phyloP scores from a whole-genome alignment of 768 basidiomycete species.

The Cystofilobasidium capitatum region DNA sequence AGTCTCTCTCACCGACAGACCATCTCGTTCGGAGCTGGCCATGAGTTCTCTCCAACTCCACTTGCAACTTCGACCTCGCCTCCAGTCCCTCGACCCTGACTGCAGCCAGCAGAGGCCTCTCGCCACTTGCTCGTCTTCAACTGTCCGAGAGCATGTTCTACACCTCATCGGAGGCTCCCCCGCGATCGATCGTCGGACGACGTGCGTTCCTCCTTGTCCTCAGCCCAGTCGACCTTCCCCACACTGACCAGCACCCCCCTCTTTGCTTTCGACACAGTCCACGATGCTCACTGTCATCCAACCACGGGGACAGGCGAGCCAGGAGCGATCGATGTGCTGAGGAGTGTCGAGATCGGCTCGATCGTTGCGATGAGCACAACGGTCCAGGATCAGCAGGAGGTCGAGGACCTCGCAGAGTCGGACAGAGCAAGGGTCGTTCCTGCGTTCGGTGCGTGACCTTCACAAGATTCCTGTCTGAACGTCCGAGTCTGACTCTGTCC shows the following conservation, averaged over 20 bases:
- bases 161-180: not conserved
- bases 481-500: not conserved
- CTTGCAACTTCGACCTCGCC: too few relatives aligned
- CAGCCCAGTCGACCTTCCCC: not conserved
- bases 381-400: slow-evolving; percentile 5
- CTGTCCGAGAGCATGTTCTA: too few relatives aligned
- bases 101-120: too few relatives aligned
- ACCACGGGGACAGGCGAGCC: not conserved
- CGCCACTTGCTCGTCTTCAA: too few relatives aligned
- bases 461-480: not conserved
- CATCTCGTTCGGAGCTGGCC: too few relatives aligned
- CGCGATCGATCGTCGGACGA: not conserved
- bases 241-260: not conserved
- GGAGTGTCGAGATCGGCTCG: not conserved
- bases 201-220: not conserved
- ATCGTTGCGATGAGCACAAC: not conserved
- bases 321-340: not conserved
- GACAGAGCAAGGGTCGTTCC: not conserved
- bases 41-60: too few relatives aligned
- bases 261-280: not conserved
- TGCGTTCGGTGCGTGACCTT: slow-evolving; percentile 8
- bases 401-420: not conserved
- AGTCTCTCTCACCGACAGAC: too few relatives aligned
- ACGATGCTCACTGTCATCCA: slow-evolving; percentile 17
- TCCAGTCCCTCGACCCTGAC: too few relatives aligned